Conservation (phyloP, 768 basidiomycete species). For the Leucosporidium creatinivorum region DNA sequence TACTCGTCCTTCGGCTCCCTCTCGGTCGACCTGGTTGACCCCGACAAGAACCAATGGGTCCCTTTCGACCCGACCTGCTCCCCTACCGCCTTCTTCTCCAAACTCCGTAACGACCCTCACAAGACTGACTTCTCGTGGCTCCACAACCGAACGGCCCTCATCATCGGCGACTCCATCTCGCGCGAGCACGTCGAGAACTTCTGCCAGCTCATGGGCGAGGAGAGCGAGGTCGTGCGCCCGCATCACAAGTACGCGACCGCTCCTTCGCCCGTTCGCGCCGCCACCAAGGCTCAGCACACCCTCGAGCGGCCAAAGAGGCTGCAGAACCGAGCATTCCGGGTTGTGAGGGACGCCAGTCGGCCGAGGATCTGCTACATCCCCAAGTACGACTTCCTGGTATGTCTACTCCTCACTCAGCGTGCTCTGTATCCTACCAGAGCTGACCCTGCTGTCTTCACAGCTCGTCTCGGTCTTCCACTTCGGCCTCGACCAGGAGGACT, state of each 20-base stretch:
- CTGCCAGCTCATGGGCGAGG: slow-evolving; percentile 36
- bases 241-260: slow-evolving; percentile 22
- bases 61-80: slow-evolving; percentile 30
- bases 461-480: slow-evolving; percentile 37
- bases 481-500: slow-evolving; percentile 38
- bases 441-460: neutral
- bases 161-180: slow-evolving; percentile 37
- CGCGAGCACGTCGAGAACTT: slow-evolving; percentile 38
- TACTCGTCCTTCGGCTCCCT: slow-evolving; percentile 28
- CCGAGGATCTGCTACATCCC: slow-evolving; percentile 36
- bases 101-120: slow-evolving; percentile 23
- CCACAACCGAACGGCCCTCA: slow-evolving; percentile 32
- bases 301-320: slow-evolving; percentile 17
- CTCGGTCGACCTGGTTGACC: slow-evolving; percentile 24
- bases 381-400: slow-evolving; percentile 34
- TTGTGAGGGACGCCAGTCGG: slow-evolving; percentile 33
- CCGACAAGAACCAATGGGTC: slow-evolving; percentile 27
- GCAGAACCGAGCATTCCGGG: slow-evolving; percentile 20
- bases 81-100: slow-evolving; percentile 28
- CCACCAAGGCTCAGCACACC: slow-evolving; percentile 24
- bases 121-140: slow-evolving; percentile 31
- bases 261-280: slow-evolving; percentile 5
- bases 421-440: neutral
- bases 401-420: neutral
- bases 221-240: slow-evolving; percentile 31